Conservation (phyloP, 169 alveolate species). For the Cardiosporidium cionae region DNA sequence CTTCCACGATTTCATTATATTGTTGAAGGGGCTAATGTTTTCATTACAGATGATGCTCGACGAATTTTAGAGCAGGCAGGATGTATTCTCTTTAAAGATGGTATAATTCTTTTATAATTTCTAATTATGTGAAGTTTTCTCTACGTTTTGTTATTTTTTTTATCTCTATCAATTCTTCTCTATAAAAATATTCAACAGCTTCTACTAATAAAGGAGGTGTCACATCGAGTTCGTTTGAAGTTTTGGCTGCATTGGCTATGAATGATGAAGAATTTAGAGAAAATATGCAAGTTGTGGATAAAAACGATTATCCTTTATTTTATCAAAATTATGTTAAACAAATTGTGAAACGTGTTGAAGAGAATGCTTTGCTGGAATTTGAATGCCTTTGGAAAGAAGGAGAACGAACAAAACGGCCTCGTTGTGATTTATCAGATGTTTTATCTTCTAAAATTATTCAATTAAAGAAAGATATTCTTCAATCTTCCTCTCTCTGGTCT, state of each 20-base stretch:
- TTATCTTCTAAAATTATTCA: constrained; percentile 56
- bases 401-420: constrained; percentile 47
- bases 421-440: constrained; percentile 63
- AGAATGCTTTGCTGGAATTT: constrained; percentile 23
- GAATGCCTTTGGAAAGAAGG: constrained; percentile 43
- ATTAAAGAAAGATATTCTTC: constrained; percentile 49
- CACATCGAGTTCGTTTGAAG: constrained; percentile 70
- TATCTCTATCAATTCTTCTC: not conserved
- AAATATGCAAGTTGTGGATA: constrained; percentile 28
- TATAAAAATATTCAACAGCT: constrained; percentile 20
- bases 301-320: constrained; percentile 2
- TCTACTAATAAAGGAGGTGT: constrained; percentile 79
- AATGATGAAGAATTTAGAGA: constrained; percentile 48
- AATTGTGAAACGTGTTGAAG: constrained; percentile 1
- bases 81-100: constrained; percentile 61
- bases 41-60: constrained; percentile 71
- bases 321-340: constrained; percentile 4
- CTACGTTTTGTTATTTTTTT: not conserved
- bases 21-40: constrained; percentile 76
- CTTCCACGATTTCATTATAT: constrained; percentile 46
- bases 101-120: not conserved
- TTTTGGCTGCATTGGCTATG: constrained; percentile 64
- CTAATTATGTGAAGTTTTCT: not conserved
- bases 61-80: constrained; percentile 58
- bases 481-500: constrained; percentile 48